A percentile compares a stretch with the other conserved stretches of the same genome.
Evolutionary conservation across 1,284 basidiomycete genomes (phyloP).

Genomic region (Puccinia coronata): DNA sequence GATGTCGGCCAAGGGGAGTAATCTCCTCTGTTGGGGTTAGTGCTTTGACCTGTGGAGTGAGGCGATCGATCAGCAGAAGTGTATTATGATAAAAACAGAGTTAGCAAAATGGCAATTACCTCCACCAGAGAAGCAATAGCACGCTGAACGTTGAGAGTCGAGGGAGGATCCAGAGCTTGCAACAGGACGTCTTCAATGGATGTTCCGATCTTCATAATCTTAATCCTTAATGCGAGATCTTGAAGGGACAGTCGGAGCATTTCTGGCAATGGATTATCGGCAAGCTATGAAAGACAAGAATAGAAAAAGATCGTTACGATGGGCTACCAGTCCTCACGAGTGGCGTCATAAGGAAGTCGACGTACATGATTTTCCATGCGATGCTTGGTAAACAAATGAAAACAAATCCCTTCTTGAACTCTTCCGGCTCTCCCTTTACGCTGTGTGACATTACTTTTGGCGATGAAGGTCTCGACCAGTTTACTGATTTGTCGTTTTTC

Average conservation of each 20-base stretch:
- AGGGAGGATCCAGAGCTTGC: slow-evolving; percentile 85
- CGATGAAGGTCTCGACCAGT: slow-evolving; percentile 87
- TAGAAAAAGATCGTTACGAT: slow-evolving; percentile 57
- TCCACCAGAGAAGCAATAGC: slow-evolving; percentile 89
- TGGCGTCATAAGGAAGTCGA: neutral
- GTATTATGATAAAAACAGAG: neutral
- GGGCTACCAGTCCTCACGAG: neutral
- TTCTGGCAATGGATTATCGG: slow-evolving; percentile 89
- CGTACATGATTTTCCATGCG: slow-evolving; percentile 69
- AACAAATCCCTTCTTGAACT: slow-evolving; percentile 59
- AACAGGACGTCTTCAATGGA: slow-evolving; percentile 88
- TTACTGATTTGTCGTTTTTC: slow-evolving; percentile 96
- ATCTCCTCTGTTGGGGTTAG: slow-evolving; percentile 85
- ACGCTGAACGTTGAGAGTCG: slow-evolving; percentile 81
- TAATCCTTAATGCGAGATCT: slow-evolving; percentile 90
- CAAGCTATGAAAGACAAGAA: slow-evolving; percentile 65
- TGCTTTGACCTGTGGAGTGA: slow-evolving; percentile 65
- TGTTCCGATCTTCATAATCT: slow-evolving; percentile 89
- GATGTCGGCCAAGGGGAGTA: slow-evolving; percentile 85
- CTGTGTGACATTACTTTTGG: slow-evolving; percentile 90
- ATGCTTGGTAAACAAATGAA: slow-evolving; percentile 81
- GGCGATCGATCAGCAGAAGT: neutral
- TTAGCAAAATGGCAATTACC: slow-evolving; percentile 57
- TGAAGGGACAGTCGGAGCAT: slow-evolving; percentile 93
- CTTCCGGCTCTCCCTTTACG: slow-evolving; percentile 67